A percentile compares a stretch with the other conserved stretches of the same genome.
Evolutionary conservation across 805 yeast genomes (phyloP).

Genomic region (Debaryomyces castellii): DNA sequence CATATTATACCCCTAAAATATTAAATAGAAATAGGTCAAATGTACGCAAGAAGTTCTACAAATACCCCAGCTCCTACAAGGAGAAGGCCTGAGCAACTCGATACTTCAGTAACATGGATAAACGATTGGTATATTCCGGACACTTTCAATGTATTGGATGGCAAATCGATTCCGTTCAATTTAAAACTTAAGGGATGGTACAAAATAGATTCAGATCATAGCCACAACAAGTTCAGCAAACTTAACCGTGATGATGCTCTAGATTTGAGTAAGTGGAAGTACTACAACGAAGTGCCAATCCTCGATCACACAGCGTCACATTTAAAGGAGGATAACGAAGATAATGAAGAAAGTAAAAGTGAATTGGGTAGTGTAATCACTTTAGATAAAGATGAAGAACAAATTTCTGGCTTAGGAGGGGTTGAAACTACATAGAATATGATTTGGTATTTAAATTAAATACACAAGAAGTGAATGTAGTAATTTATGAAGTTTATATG

Average conservation of each 20-base stretch:
- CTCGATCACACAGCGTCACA: conserved; percentile 31
- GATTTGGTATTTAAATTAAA: not conserved
- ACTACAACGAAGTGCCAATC: conserved; percentile 48
- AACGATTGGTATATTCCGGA: conserved; percentile 38
- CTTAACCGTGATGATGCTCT: conserved; percentile 37
- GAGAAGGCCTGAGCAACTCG: conserved; percentile 18
- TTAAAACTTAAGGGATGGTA: conserved; percentile 38
- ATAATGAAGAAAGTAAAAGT: conserved; percentile 18
- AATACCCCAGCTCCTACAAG: conserved; percentile 15
- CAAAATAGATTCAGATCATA: conserved; percentile 22
- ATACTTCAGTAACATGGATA: conserved; percentile 34
- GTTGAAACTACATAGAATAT: not conserved
- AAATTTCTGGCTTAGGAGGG: conserved; percentile 17
- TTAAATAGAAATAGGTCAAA: not conserved
- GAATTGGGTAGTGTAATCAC: conserved; percentile 24
- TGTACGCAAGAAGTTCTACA: conserved; percentile 17
- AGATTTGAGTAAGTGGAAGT: conserved; percentile 38
- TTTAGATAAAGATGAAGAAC: conserved; percentile 23
- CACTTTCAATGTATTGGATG: conserved; percentile 5
- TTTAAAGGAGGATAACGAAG: conserved; percentile 35
- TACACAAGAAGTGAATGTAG: not conserved
- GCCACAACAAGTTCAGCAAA: conserved; percentile 8
- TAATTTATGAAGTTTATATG: not conserved
- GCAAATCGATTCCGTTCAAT: conserved; percentile 7
- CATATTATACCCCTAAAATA: not conserved